Evolutionary conservation across 495 filamentous ascomycete genomes (phyloP).

Genomic region (Penicillium macrosclerotiorum): DNA sequence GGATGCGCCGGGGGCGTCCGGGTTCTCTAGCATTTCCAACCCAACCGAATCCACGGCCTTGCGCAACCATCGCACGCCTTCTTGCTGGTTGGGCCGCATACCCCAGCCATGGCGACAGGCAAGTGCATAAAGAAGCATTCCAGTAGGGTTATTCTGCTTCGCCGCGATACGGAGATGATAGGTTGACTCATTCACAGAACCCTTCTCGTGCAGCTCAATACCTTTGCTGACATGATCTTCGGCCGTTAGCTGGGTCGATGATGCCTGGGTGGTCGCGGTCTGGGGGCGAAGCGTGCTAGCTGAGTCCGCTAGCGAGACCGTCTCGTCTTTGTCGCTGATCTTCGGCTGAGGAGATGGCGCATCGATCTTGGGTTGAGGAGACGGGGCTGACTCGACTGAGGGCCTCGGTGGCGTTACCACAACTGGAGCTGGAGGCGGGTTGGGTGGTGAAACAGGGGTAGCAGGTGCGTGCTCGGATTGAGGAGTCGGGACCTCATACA

Average conservation of each 20-base stretch:
- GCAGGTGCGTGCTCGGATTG: constrained; percentile 17
- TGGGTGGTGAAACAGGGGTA: constrained; percentile 12
- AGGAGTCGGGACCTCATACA: constrained; percentile 29
- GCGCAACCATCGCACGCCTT: constrained; percentile 87
- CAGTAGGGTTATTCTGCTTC: constrained; percentile 78
- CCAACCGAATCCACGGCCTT: constrained; percentile 85
- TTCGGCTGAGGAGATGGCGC: constrained; percentile 16
- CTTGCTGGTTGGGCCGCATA: constrained; percentile 83
- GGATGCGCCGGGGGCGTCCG: constrained; percentile 61
- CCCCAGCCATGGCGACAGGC: constrained; percentile 99
- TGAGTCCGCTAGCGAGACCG: constrained; percentile 61
- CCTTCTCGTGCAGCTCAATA: constrained; percentile 82
- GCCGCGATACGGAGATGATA: constrained; percentile 94
- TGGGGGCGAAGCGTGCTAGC: constrained; percentile 62
- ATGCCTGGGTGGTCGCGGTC: constrained; percentile 42
- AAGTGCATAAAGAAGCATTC: constrained; percentile 92
- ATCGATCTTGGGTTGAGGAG: constrained; percentile 22
- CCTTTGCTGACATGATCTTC: constrained; percentile 88
- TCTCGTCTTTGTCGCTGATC: constrained; percentile 44
- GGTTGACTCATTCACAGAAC: constrained; percentile 83
- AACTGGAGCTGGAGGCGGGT: constrained; percentile 18
- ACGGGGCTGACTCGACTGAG: constrained; percentile 49
- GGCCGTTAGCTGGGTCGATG: constrained; percentile 58
- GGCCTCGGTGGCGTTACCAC: constrained; percentile 46
- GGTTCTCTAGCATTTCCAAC: constrained; percentile 78